Percentiles rank a stretch among this genome's conserved stretches.
phyloP scores from a whole-genome alignment of 2,329 filamentous ascomycete genomes.

The Venturia oleaginea region DNA sequence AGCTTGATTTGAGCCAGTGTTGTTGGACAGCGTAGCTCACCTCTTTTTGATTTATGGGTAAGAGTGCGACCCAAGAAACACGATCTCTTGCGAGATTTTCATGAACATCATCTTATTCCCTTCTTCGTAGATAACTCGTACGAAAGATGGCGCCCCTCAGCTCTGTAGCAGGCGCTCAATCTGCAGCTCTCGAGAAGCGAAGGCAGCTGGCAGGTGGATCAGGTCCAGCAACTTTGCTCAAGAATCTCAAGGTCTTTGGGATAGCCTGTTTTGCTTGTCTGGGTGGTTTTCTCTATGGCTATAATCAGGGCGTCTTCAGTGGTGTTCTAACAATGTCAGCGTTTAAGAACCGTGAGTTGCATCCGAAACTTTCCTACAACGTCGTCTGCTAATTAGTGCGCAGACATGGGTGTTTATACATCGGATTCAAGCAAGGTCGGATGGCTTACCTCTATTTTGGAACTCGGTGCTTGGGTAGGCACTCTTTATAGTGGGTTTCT shows the following conservation, averaged over 20 bases:
- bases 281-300: constrained; percentile 51
- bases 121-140: not conserved
- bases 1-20: not conserved
- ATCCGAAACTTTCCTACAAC: not conserved
- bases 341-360: constrained; percentile 32
- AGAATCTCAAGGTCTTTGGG: constrained; percentile 45
- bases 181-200: constrained; percentile 32
- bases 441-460: constrained; percentile 54
- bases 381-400: not conserved
- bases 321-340: constrained; percentile 50
- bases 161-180: constrained; percentile 19
- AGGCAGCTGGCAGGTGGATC: constrained; percentile 30
- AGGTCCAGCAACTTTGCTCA: constrained; percentile 41
- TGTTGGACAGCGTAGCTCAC: not conserved
- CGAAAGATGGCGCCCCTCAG: constrained; percentile 11
- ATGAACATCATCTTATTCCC: not conserved
- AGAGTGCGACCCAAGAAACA: not conserved
- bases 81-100: not conserved
- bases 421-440: constrained; percentile 33
- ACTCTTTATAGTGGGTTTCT: constrained; percentile 60
- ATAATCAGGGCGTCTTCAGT: constrained; percentile 69
- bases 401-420: constrained; percentile 35
- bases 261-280: constrained; percentile 47
- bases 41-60: not conserved
- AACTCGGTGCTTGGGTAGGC: constrained; percentile 71